Conservation (phyloP, 2,329 filamentous ascomycete genomes). For the Ceratocystis harringtonii region DNA sequence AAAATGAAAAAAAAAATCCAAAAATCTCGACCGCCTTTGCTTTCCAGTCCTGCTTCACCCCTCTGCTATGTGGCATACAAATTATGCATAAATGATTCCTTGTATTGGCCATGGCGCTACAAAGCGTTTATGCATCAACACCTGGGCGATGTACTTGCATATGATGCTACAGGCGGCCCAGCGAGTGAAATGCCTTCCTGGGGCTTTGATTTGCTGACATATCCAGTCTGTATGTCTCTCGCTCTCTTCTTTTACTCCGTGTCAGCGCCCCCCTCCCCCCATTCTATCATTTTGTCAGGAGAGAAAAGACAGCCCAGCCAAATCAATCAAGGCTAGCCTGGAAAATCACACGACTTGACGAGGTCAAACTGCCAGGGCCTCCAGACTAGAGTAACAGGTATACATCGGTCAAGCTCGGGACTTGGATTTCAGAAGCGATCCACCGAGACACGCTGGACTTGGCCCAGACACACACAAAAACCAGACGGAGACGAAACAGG, state of each 20-base stretch:
- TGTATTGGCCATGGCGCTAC: slow-evolving; percentile 3
- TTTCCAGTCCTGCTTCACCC: neutral
- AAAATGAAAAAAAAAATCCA: too few relatives aligned
- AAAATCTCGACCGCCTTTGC: too few relatives aligned
- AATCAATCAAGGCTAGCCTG: neutral
- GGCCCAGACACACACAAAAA: neutral
- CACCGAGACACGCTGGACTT: neutral
- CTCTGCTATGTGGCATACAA: neutral
- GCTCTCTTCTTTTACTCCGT: too few relatives aligned
- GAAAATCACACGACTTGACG: neutral
- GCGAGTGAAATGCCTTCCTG: neutral
- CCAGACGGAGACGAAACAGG: neutral
- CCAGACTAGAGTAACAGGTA: too few relatives aligned
- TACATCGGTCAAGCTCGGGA: neutral
- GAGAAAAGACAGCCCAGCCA: too few relatives aligned
- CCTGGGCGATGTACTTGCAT: neutral
- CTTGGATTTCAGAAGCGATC: neutral
- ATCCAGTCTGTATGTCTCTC: too few relatives aligned
- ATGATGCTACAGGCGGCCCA: too few relatives aligned
- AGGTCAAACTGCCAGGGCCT: neutral
- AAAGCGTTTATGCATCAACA: neutral
- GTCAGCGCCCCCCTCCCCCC: too few relatives aligned
- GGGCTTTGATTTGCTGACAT: too few relatives aligned
- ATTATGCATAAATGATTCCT: neutral
- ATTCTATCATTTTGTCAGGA: too few relatives aligned